These are phyloP conservation scores for Podospora anserina DNA, from an alignment of 495 filamentous ascomycete genomes.

Conservation along the genomic window DNA sequence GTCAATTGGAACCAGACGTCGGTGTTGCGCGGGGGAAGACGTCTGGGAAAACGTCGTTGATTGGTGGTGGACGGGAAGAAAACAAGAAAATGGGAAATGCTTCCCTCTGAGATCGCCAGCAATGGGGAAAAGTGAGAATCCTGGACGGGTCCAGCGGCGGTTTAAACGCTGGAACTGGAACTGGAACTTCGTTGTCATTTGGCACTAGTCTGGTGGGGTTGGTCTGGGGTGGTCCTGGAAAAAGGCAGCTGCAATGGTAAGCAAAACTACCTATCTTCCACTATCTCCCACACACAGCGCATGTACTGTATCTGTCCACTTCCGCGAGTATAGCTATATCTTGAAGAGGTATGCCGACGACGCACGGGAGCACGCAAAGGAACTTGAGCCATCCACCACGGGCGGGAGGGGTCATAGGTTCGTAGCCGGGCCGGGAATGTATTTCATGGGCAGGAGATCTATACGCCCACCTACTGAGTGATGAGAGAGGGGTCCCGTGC, in stretches of 20 bases:
- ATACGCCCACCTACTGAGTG: no score
- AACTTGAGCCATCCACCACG: neutral
- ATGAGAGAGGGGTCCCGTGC: no score
- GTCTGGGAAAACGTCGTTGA: neutral
- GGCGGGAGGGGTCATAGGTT: neutral
- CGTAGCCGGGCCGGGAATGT: neutral
- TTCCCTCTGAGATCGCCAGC: neutral
- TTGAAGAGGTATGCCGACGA: neutral
- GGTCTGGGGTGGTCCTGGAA: neutral
- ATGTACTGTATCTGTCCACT: neutral
- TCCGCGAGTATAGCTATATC: neutral
- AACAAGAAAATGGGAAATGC: neutral
- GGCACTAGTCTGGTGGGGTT: neutral
- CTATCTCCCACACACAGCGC: neutral
- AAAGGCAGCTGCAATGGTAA: neutral
- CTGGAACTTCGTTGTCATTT: neutral
- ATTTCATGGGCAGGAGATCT: neutral
- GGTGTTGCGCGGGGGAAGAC: neutral
- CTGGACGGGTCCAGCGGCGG: neutral
- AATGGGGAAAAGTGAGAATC: neutral
- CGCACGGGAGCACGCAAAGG: neutral
- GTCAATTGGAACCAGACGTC: neutral
- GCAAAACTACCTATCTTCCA: neutral
- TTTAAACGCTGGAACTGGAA: neutral
- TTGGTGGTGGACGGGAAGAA: slow-evolving; percentile 5